A percentile compares a stretch with the other conserved stretches of the same genome.
These are phyloP conservation scores for Pichia pseudocactophila DNA, from an alignment of 805 yeast species.

Conservation along the genomic window DNA sequence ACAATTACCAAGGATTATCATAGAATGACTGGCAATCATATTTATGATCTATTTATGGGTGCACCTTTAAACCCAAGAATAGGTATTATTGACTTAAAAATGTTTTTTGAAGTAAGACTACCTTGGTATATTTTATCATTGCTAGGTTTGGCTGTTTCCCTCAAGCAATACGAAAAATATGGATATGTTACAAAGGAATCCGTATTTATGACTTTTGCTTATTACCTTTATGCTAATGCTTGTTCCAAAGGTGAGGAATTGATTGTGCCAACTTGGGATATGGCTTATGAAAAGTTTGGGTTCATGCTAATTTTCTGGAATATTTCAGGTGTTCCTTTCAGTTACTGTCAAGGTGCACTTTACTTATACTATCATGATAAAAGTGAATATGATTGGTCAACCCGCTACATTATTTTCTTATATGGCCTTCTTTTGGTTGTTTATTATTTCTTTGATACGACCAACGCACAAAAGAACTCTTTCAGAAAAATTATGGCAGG, in stretches of 20 bases:
- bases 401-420: slow-evolving; percentile 47
- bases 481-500: slow-evolving; percentile 83
- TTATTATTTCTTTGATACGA: slow-evolving; percentile 90
- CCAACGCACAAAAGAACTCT: slow-evolving; percentile 89
- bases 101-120: slow-evolving; percentile 94
- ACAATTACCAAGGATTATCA: slow-evolving; percentile 66
- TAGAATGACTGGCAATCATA: slow-evolving; percentile 81
- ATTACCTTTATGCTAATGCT: slow-evolving; percentile 93
- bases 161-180: slow-evolving; percentile 72
- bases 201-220: slow-evolving; percentile 64
- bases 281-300: slow-evolving; percentile 99
- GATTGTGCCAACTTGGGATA: slow-evolving; percentile 98
- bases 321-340: slow-evolving; percentile 97
- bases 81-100: slow-evolving; percentile 86
- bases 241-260: slow-evolving; percentile 97
- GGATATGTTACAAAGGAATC: slow-evolving; percentile 78
- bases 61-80: slow-evolving; percentile 94
- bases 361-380: slow-evolving; percentile 81
- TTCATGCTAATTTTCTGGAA: slow-evolving; percentile 98
- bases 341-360: slow-evolving; percentile 90
- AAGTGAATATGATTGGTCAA: slow-evolving; percentile 67
- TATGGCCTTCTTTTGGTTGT: slow-evolving; percentile 53
- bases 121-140: slow-evolving; percentile 93
- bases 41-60: slow-evolving; percentile 94
- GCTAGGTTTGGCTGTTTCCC: slow-evolving; percentile 61